Evolutionary conservation across 768 basidiomycete genomes (phyloP).

Genomic region (Crepidotus variabilis): DNA sequence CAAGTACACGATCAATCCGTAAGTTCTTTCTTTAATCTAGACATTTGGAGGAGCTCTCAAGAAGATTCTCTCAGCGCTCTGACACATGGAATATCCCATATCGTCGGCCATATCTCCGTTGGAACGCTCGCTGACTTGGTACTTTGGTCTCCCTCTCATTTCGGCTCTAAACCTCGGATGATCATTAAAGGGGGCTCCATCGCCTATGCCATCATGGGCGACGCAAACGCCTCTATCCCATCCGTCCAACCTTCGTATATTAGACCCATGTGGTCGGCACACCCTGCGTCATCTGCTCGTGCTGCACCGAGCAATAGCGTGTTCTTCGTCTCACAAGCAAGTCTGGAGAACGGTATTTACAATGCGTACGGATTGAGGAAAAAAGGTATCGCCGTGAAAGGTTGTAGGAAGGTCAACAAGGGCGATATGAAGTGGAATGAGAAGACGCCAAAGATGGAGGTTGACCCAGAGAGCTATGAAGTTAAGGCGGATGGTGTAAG

Average conservation of each 20-base stretch:
- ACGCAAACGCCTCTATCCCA: slow-evolving; percentile 95
- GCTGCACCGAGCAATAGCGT: slow-evolving; percentile 58
- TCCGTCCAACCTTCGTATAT: slow-evolving; percentile 87
- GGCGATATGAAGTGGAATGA: slow-evolving; percentile 94
- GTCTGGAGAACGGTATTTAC: slow-evolving; percentile 39
- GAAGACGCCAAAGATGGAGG: slow-evolving; percentile 73
- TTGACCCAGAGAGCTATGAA: slow-evolving; percentile 91
- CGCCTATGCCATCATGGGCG: slow-evolving; percentile 93
- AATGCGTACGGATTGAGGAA: slow-evolving; percentile 46
- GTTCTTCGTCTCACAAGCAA: slow-evolving; percentile 72
- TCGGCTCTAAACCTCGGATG: slow-evolving; percentile 91
- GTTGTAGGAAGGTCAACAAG: slow-evolving; percentile 51
- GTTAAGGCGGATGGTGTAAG: slow-evolving; percentile 79
- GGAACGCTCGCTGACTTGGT: slow-evolving; percentile 92
- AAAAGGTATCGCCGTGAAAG: slow-evolving; percentile 7
- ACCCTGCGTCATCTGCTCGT: slow-evolving; percentile 66
- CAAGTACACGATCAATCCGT: slow-evolving; percentile 95
- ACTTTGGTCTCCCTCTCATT: slow-evolving; percentile 92
- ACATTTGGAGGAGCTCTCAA: no score
- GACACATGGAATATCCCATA: slow-evolving; percentile 85
- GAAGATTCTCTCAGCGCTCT: slow-evolving; percentile 46
- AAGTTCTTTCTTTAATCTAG: no score
- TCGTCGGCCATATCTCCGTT: slow-evolving; percentile 79
- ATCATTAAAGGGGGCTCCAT: slow-evolving; percentile 95
- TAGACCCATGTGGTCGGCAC: slow-evolving; percentile 92